phyloP scores from a whole-genome alignment of 345 rosid genomes.

The Hibiscus tridactylites region DNA sequence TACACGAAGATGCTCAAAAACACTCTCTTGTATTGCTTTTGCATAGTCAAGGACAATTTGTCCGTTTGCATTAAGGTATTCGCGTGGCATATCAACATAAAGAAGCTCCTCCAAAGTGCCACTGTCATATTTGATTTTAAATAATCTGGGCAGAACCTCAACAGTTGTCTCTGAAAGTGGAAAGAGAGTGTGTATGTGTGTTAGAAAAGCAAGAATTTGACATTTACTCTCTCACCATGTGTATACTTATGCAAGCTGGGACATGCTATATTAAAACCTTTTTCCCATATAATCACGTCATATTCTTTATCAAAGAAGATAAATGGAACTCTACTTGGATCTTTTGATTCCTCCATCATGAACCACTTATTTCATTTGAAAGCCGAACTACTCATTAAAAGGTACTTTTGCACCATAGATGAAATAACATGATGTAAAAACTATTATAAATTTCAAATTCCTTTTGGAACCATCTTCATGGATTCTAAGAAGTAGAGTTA shows the following conservation, averaged over 20 bases:
- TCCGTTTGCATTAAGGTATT: constrained; percentile 53
- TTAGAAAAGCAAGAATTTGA: background rate
- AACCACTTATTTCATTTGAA: background rate
- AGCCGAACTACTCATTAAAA: background rate
- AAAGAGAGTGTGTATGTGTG: background rate
- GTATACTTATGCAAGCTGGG: background rate
- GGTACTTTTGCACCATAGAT: background rate
- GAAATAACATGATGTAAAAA: background rate
- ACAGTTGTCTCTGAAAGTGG: constrained; percentile 56
- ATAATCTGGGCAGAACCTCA: constrained; percentile 78
- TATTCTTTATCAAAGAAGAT: background rate
- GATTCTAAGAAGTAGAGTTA: background rate
- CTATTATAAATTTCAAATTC: background rate
- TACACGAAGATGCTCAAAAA: constrained; percentile 72
- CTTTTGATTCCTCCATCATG: background rate
- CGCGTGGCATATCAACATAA: constrained; percentile 68
- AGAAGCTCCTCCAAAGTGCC: constrained; percentile 74
- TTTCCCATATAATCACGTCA: background rate
- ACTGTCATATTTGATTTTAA: constrained; percentile 75
- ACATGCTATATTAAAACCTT: background rate
- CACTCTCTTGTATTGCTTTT: constrained; percentile 78
- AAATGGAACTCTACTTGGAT: background rate
- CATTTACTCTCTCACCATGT: background rate
- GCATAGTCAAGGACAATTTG: constrained; percentile 78
- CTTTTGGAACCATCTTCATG: background rate